Conservation (phyloP, 2,329 filamentous ascomycete genomes). For the Bipolaris bicolor region DNA sequence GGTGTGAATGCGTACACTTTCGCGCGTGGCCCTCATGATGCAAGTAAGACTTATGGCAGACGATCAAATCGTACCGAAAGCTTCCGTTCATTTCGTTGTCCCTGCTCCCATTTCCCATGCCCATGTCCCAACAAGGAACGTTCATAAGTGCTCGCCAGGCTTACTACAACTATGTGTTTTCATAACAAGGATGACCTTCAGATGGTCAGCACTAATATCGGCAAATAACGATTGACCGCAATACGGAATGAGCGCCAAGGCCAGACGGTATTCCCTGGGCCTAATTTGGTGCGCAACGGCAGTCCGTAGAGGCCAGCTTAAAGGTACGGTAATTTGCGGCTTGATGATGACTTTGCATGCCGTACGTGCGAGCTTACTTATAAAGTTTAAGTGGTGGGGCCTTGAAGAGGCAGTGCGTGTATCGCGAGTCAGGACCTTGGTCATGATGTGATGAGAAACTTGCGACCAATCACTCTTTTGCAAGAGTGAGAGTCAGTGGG, state of each 20-base stretch:
- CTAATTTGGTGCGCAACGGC: neutral
- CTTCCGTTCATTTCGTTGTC: too few species aligned
- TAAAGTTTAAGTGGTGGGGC: neutral
- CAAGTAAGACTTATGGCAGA: too few species aligned
- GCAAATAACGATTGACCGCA: slow-evolving; percentile 5
- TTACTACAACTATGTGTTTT: too few species aligned
- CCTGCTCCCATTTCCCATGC: neutral
- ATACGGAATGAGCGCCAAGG: slow-evolving; percentile 1
- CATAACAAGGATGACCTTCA: neutral
- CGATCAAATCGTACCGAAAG: too few species aligned
- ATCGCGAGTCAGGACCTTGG: too few species aligned
- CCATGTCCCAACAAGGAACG: neutral
- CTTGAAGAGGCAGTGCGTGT: neutral
- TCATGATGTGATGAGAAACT: too few species aligned
- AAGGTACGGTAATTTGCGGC: neutral
- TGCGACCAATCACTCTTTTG: neutral
- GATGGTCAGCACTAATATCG: slow-evolving; percentile 7
- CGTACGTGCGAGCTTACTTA: neutral
- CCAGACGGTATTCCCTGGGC: neutral
- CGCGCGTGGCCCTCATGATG: too few species aligned
- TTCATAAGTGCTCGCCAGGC: too few species aligned
- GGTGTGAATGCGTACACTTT: neutral
- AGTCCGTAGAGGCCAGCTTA: neutral
- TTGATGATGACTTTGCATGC: neutral
- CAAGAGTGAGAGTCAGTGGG: neutral